Base-by-base conservation (phyloP, 805 yeast genomes). In the Cyberlindnera misumaiensis region DNA sequence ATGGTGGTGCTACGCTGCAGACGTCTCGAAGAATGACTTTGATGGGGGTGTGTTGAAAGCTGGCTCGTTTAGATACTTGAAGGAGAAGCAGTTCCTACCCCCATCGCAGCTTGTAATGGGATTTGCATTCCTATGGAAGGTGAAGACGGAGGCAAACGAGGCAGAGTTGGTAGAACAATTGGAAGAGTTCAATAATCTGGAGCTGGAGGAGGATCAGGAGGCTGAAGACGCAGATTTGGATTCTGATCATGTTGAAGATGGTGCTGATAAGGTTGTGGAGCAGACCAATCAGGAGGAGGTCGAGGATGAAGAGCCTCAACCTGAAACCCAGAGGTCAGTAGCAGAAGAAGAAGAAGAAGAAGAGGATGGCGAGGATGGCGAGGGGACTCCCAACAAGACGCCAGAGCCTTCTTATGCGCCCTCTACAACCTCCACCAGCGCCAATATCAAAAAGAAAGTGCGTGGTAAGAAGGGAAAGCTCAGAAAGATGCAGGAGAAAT, bases 91-190 rank as follows among this genome's bases (percentile, higher is more conserved):
- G 14, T 73, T 65, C 46, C 63, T 89, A 47, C 86, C 89, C 0
- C 86, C 96, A 4, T 71, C 81, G n/a, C 94, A 81, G 48, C 58
- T 89, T 51, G 87, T 80, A 1, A 83, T 93, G 93, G 98, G 98
- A 0, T 68, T 89, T 49, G 96, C 84, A 0, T 70, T 93, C 38
- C 52, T 85, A 41, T 86, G 94, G 83, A 63, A 80, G 41, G 67
- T 77, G 1, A 82, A 82, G 42, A 77, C 73, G 35, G 81, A 73
- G 25, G 68, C 70, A 3, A 66, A 77, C 3, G 56, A 65, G 12
- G 50, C 44, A 7, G 63, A 62, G 35, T 63, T 64, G 34, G 60
- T 56, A 20, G 56, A 48, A 2, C 47, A 44, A 35, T 28, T 46
- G 29, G 47, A 48, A 29, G 56, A 49, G 30, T 24, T 48, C 30